Evolutionary conservation across 352 stramenopile species (phyloP), one percentile per base, ranked within the genome.

Genomic region (Phytophthora melonis): DNA sequence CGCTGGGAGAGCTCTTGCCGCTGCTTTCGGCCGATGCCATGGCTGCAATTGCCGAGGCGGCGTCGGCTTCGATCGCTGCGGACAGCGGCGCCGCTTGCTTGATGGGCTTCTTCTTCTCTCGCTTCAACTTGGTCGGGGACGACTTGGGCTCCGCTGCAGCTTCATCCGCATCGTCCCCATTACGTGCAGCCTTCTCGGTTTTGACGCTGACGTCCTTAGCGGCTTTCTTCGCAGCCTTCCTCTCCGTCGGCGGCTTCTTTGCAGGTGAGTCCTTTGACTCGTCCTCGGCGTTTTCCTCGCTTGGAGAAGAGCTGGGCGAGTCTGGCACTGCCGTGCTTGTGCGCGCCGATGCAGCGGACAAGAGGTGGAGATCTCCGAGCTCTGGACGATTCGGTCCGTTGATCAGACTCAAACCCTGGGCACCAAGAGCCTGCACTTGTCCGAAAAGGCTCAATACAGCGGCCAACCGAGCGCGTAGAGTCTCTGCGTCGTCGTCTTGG

Each of bases 351-450:
- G 72, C 72, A 68, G n/a, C 58, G 3, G 74, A 74, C 56, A 77
- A 47, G 18, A 77, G 36, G 18, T 75, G 74, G n/a, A 75, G 54
- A 21, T 81, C 75, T 56, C 56, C 66, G 2, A 74, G 60, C 19
- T 73, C 59, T 30, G 49, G 25, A 32, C 25, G 43, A 18, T 59
- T 72, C 7, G 58, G 49, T 63, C 58, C 63, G 5, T 47, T 70
- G 43, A 74, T 61, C 50, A 74, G 59, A 1, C 21, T 66, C 27
- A 66, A 27, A 41, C 75, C 71, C 23, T 77, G 58, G 19, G 70
- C 30, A 55, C 71, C 56, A 55, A 82, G 62, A 53, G 58, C 71
- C 71, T 82, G 71, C 5, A 82, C 27, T 58, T 79, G 62, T 27
- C 49, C 41, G 30, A 82, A 79, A 32, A 82, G n/a, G 9, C 65